These are phyloP conservation scores for Arxiozyma bovina DNA, from an alignment of 1,139 yeast genomes.

Conservation along the genomic window DNA sequence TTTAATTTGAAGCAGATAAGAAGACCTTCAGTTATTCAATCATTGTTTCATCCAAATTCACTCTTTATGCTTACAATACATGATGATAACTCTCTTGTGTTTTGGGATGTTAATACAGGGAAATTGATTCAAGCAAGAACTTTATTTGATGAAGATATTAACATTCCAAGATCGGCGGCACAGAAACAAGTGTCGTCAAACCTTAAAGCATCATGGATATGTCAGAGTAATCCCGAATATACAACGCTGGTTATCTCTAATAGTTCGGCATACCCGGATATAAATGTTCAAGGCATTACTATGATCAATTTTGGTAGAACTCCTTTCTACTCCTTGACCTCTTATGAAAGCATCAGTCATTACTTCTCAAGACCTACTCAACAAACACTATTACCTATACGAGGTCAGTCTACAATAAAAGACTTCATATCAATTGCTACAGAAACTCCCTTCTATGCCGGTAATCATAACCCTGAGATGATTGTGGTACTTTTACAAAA, in stretches of 20 bases:
- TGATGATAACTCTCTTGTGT: slow-evolving; percentile 72
- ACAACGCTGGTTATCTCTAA: slow-evolving; percentile 69
- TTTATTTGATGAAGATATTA: slow-evolving; percentile 54
- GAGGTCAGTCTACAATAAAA: slow-evolving; percentile 36
- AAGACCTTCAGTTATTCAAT: slow-evolving; percentile 46
- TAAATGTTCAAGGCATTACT: slow-evolving; percentile 48
- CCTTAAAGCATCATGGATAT: slow-evolving; percentile 51
- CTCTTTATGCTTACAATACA: slow-evolving; percentile 72
- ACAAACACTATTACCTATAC: slow-evolving; percentile 47
- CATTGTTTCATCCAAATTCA: slow-evolving; percentile 90
- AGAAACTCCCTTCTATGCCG: slow-evolving; percentile 56
- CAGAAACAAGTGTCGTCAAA: slow-evolving; percentile 15
- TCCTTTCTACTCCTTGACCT: slow-evolving; percentile 67
- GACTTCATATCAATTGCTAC: slow-evolving; percentile 46
- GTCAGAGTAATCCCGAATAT: slow-evolving; percentile 67
- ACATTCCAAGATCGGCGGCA: slow-evolving; percentile 36
- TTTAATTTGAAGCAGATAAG: slow-evolving; percentile 22
- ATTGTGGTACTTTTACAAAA: slow-evolving; percentile 50
- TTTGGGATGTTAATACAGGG: slow-evolving; percentile 86
- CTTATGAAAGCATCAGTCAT: slow-evolving; percentile 74
- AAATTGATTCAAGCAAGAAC: slow-evolving; percentile 67
- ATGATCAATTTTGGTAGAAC: slow-evolving; percentile 74
- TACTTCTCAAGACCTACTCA: slow-evolving; percentile 62
- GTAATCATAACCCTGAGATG: slow-evolving; percentile 58
- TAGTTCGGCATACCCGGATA: slow-evolving; percentile 37